Evolutionary conservation across 306 rosid genomes (phyloP), one percentile per base, ranked within the genome.

Genomic region (Quercus alba): DNA sequence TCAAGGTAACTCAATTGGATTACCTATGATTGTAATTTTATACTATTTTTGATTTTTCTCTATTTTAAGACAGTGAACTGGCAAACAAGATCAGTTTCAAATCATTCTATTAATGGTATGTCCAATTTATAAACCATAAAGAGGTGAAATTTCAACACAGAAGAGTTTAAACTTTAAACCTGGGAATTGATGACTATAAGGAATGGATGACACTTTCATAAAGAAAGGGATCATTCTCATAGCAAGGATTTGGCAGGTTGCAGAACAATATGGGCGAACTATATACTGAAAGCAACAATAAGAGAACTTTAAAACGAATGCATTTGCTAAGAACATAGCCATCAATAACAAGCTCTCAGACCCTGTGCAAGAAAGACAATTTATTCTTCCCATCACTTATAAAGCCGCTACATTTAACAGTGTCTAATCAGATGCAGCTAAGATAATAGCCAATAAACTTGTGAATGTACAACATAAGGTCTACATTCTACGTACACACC

Each of bases 401-500:
- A 30, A 31, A 28, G n/a, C 17, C 9, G 2, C 14, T 6, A 66
- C 20, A 66, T 31, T 17, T 66, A 61, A 12, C 19, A 67, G 72
- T 68, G 54, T 17, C 72, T n/a, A 33, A n/a, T 68, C 26, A 9
- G 25, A 35, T 35, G 51, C 26, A 35, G n/a, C 38, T n/a, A 41
- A 41, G 46, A 41, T 41, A 12, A 33, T 35, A 68, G 54, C 71
- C 70, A 72, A 67, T 68, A 61, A 71, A 75, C 71, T 66, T 66
- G 14, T 5, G 33, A 20, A 78, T 56, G 28, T 26, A 77, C 41
- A 71, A 78, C 14, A 56, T 31, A 61, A 67, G 70, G 56, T 46
- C 23, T 41, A n/a, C 26, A 46, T 49, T 63, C 68, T 23, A 46
- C 75, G 15, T 57, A 76, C 56, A 73, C 67, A 92, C 97, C 97